Evolutionary conservation across 768 basidiomycete species (phyloP), one percentile per base, ranked within the genome.

Genomic region (Polyporus arcularius): DNA sequence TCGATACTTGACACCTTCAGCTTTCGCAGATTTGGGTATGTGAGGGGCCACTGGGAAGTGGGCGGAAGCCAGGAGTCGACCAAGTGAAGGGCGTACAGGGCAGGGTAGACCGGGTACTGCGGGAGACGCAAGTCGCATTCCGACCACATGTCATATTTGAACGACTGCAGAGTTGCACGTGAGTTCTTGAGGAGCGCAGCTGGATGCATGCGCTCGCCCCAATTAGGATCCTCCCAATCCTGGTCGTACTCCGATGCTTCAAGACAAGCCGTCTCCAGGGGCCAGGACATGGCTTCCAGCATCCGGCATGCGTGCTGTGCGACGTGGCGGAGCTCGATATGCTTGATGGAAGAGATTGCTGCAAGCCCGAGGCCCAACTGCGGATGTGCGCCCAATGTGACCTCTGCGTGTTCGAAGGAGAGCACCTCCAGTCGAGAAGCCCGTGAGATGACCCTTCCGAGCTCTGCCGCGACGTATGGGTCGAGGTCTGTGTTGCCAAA

Each of bases 261-360:
- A 16, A 53, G 18, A 21, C 5, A 11, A 14, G 30, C 40, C 9
- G 38, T 42, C 40, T 53, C 53, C 21, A 53, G 39, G 9, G 53
- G 40, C 53, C 53, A 53, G 40, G 9, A 38, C 53, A 53, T 53
- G 1, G 53, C 53, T 26, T 53, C 53, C 10, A 53, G 40, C 53
- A 53, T 53, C 18, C 53, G n/a, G n/a, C 53, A 53, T 5, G 53
- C 26, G 41, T 53, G 53, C 15, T 53, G 53, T 4, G 18, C 18
- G 15, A n/a, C 39, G 15, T 30, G 6, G 4, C 6, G 9, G 18
- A 53, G 26, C 2, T 5, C 40, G 8, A 53, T 35, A 26, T 53
- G 41, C 41, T 42, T 53, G 39, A 53, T 18, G 16, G 16, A 21
- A 14, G 18, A 8, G 40, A 53, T 15, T 10, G 53, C 53, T 11